These are phyloP conservation scores for Solanum sejunctum DNA, from an alignment of 257 asterid genomes.

Conservation along the genomic window DNA sequence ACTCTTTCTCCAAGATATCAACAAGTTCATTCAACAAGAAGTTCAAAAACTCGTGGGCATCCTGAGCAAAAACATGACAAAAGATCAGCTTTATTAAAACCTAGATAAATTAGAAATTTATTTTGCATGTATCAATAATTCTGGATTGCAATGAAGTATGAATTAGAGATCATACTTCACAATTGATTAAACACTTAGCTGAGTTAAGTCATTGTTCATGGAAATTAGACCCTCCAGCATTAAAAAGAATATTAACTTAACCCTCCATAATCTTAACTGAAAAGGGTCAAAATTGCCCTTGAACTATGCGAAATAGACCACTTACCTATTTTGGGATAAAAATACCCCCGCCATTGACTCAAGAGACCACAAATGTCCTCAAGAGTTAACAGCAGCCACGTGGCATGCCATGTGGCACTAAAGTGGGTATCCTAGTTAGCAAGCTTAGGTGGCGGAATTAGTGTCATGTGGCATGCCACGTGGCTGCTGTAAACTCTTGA, in stretches of 20 bases:
- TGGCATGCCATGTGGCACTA: too few species aligned
- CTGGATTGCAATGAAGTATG: neutral
- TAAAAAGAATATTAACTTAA: neutral
- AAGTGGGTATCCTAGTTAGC: too few species aligned
- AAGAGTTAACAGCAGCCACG: too few species aligned
- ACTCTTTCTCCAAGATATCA: constrained; percentile 83
- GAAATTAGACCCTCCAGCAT: neutral
- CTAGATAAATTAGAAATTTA: neutral
- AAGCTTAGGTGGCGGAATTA: too few species aligned
- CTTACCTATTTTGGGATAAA: too few species aligned
- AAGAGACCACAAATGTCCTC: too few species aligned
- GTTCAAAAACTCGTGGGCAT: constrained; percentile 91
- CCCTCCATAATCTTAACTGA: neutral
- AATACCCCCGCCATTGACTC: too few species aligned
- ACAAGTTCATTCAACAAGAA: constrained; percentile 72
- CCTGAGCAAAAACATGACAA: constrained; percentile 29
- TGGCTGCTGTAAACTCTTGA: too few species aligned
- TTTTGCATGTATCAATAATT: neutral
- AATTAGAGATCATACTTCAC: neutral
- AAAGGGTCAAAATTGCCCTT: too few species aligned
- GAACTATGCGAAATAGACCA: too few species aligned
- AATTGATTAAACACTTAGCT: neutral
- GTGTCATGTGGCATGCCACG: too few species aligned
- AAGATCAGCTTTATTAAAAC: neutral
- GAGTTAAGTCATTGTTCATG: neutral